phyloP scores from a whole-genome alignment of 768 basidiomycete genomes.

The Crucibulum laeve region DNA sequence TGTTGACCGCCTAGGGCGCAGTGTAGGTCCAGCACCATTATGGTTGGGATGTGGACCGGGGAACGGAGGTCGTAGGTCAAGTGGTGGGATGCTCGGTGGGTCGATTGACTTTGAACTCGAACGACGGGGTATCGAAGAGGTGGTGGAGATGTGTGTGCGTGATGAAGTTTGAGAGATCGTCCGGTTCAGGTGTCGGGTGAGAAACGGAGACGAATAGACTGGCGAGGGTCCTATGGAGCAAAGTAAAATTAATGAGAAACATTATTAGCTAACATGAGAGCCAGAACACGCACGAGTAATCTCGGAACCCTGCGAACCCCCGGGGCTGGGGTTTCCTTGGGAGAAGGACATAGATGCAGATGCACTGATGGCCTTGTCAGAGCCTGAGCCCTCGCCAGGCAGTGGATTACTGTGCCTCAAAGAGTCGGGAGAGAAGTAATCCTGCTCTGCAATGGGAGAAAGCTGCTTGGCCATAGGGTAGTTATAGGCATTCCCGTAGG shows the following conservation, averaged over 20 bases:
- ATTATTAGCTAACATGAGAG: neutral
- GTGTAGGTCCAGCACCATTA: constrained; percentile 22
- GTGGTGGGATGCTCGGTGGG: constrained; percentile 48
- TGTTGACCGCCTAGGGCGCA: constrained; percentile 18
- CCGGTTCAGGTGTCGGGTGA: constrained; percentile 61
- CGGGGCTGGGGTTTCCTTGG: constrained; percentile 22
- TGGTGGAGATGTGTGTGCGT: constrained; percentile 46
- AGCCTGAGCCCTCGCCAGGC: constrained; percentile 22
- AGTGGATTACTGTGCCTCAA: constrained; percentile 14
- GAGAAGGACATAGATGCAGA: constrained; percentile 12
- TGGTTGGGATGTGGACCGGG: constrained; percentile 32
- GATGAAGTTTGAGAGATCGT: constrained; percentile 64
- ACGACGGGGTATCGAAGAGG: constrained; percentile 20
- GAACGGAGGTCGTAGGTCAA: constrained; percentile 56
- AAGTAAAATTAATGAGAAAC: constrained; percentile 3
- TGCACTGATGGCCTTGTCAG: constrained; percentile 26
- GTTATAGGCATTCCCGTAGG: constrained; percentile 29
- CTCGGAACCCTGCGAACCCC: constrained; percentile 33
- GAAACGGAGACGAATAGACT: constrained; percentile 45
- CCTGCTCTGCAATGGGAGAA: constrained; percentile 64
- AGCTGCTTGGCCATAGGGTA: constrained; percentile 46
- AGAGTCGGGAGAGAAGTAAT: constrained; percentile 49
- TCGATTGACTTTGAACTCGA: constrained; percentile 16
- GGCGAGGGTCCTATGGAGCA: constrained; percentile 41
- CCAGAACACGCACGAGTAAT: constrained; percentile 36